A percentile compares a stretch with the other conserved stretches of the same genome.
phyloP scores from a whole-genome alignment of 129 eudicot species.

The Oenanthe sinensis region DNA sequence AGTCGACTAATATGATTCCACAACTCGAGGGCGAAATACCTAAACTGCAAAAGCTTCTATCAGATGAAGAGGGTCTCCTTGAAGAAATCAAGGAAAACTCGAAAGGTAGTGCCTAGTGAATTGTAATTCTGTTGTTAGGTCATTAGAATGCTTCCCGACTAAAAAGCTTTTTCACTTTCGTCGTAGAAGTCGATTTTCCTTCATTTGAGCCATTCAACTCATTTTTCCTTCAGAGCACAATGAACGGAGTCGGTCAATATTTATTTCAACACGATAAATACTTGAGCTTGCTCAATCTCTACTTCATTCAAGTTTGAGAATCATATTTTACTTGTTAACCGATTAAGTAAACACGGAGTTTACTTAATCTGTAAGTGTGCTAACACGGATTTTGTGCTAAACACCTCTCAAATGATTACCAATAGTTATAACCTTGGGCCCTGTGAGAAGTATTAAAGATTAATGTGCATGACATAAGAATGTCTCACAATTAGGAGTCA shows the following conservation, averaged over 20 bases:
- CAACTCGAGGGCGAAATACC: slow-evolving; percentile 72
- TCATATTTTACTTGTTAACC: not conserved
- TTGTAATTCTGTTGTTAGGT: not conserved
- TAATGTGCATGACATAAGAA: not conserved
- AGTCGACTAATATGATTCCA: slow-evolving; percentile 56
- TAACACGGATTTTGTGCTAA: not conserved
- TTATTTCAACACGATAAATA: not conserved
- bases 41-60: slow-evolving; percentile 50
- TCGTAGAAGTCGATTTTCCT: not conserved
- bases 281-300: not conserved
- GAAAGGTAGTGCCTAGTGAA: slow-evolving; percentile 42
- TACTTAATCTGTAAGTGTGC: not conserved
- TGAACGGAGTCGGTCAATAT: not conserved
- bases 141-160: not conserved
- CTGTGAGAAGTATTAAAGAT: not conserved
- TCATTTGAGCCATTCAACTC: not conserved
- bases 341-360: not conserved
- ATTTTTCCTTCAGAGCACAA: not conserved
- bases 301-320: not conserved
- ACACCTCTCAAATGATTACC: not conserved
- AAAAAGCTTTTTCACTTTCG: not conserved
- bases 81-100: slow-evolving; percentile 76
- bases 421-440: not conserved
- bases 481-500: not conserved
- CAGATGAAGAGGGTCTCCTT: slow-evolving; percentile 64